Base-by-base conservation (phyloP, 202 grass and related monocot genomes). In the Setaria viridis region DNA sequence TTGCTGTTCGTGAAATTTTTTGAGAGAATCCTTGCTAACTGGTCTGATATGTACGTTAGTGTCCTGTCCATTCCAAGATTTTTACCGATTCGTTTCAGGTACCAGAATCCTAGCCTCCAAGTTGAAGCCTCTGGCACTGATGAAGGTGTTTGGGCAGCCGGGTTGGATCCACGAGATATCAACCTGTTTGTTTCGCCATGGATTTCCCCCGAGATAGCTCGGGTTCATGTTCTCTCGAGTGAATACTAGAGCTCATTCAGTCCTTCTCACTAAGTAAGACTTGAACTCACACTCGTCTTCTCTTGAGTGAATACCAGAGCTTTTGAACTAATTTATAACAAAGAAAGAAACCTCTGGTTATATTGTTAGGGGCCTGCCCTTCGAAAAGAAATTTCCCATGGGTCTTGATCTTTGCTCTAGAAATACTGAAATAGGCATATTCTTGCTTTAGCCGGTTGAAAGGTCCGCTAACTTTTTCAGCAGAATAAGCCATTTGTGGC, bases 11-110 rank as follows among this genome's bases (percentile, higher is more conserved):
- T 70, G 12, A 65, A 7, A 75, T 60, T 12, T 50, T 54, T 48
- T 11, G 2, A 48, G 39, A 75, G 16, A 7, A 7, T 17, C 67
- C 4, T 11, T 37, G 1, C 5, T 15, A 47, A 67, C 48, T 35
- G 13, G 15, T 46, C 15, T 33, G 70, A 76, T 5, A 59, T 17
- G 33, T 20, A 32, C 42, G 19, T 39, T 15, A 10, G 0, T 6
- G 60, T 76, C 41, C 85, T 64, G 51, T 32, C 63, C 19, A 46
- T 69, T 58, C 41, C 50, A 59, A 62, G 51, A 82, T 87, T 51
- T 76, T 76, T 77, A 12, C 17, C 16, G 12, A 58, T 59, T 71
- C 37, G 19, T 70, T 54, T 42, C 25, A 12, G 46, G 9, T 14
- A 13, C 55, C 60, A 8, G 16, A 20, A 62, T 45, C 17, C 39